These are phyloP conservation scores for Paecilomyces sp. DNA, from an alignment of 2,329 filamentous ascomycete genomes.

Conservation along the genomic window DNA sequence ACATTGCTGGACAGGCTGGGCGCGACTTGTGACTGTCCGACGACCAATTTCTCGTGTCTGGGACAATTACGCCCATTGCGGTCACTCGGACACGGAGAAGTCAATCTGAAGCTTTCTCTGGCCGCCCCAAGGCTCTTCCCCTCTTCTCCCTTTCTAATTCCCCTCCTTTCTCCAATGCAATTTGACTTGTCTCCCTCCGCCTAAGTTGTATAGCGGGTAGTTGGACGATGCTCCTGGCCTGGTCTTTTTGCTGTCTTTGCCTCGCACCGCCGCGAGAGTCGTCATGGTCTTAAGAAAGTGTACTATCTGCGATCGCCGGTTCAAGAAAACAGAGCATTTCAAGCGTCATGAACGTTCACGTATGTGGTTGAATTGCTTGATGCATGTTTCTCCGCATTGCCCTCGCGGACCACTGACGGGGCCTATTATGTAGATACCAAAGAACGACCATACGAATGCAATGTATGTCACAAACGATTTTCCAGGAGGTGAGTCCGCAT, in stretches of 20 bases:
- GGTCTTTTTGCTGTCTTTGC: neutral
- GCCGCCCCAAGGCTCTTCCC: neutral
- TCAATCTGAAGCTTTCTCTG: neutral
- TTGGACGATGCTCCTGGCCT: conserved; percentile 2
- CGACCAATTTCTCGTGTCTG: neutral
- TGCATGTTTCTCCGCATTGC: neutral
- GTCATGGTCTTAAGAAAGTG: conserved; percentile 39
- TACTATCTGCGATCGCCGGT: conserved; percentile 46
- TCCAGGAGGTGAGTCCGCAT: conserved; percentile 41
- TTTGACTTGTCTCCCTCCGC: neutral
- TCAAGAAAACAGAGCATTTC: conserved; percentile 51
- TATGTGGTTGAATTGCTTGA: conserved; percentile 17
- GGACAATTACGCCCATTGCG: neutral
- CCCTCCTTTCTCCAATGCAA: neutral
- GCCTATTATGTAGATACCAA: conserved; percentile 39
- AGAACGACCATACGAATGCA: conserved; percentile 49
- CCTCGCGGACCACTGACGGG: neutral
- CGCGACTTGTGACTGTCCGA: neutral
- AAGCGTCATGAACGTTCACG: conserved; percentile 50
- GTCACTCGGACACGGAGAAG: neutral
- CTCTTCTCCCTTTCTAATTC: neutral
- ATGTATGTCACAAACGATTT: conserved; percentile 48
- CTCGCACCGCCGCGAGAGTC: conserved; percentile 8
- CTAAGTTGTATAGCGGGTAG: conserved; percentile 1
- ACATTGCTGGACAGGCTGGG: neutral